phyloP scores from a whole-genome alignment of 352 stramenopile species.

The Blastocystis sp. region DNA sequence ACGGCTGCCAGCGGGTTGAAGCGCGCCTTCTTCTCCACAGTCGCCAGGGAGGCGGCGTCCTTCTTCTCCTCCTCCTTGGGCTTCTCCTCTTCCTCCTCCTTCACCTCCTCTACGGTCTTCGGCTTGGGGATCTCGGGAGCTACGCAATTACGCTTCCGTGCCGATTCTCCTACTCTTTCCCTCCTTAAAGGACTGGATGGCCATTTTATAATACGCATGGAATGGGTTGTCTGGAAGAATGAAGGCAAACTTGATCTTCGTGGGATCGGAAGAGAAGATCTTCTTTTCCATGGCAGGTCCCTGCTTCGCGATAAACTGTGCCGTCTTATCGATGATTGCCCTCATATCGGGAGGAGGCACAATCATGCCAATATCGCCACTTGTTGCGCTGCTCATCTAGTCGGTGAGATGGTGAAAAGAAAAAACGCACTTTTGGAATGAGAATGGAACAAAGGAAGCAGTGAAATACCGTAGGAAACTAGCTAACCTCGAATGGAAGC shows the following conservation, averaged over 20 bases:
- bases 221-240: constrained; percentile 88
- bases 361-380: constrained; percentile 81
- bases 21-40: constrained; percentile 68
- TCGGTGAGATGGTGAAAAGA: background rate
- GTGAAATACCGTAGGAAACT: too few relatives aligned
- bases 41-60: constrained; percentile 12
- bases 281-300: constrained; percentile 92
- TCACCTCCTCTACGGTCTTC: constrained; percentile 27
- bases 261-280: constrained; percentile 85
- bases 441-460: too few relatives aligned
- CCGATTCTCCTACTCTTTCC: constrained; percentile 70
- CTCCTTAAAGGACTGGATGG: constrained; percentile 81
- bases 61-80: background rate
- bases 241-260: constrained; percentile 95
- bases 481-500: too few relatives aligned
- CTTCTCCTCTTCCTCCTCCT: too few relatives aligned
- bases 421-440: too few relatives aligned
- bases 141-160: background rate
- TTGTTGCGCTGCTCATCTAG: constrained; percentile 74
- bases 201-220: constrained; percentile 96
- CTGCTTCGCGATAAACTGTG: constrained; percentile 94
- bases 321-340: constrained; percentile 94
- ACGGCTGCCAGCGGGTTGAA: constrained; percentile 75
- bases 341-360: constrained; percentile 93
- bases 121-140: constrained; percentile 57